These are phyloP conservation scores for Aureobasidium sp. DNA, from an alignment of 2,329 filamentous ascomycete genomes.

Conservation along the genomic window DNA sequence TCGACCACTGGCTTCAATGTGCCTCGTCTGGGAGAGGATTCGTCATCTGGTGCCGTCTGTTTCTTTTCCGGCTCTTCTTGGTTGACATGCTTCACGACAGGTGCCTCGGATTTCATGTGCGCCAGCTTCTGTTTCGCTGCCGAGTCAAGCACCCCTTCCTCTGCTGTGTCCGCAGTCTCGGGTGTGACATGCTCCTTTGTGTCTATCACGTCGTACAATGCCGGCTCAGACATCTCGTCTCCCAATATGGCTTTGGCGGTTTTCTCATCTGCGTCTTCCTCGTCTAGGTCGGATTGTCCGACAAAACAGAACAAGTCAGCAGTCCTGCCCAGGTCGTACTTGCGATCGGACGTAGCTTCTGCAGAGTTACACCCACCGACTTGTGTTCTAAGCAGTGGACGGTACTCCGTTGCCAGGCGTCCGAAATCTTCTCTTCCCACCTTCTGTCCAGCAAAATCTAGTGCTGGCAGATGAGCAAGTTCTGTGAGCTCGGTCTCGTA, in stretches of 20 bases:
- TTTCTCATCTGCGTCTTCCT: slow-evolving; percentile 2
- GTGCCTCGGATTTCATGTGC: background rate
- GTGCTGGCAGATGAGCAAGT: slow-evolving; percentile 47
- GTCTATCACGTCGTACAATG: background rate
- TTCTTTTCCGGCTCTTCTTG: background rate
- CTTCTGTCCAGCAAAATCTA: slow-evolving; percentile 58
- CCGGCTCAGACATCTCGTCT: background rate
- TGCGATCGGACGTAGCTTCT: slow-evolving; percentile 28
- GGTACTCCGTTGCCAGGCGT: slow-evolving; percentile 46
- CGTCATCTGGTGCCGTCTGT: background rate
- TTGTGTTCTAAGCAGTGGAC: slow-evolving; percentile 51
- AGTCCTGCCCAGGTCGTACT: slow-evolving; percentile 35
- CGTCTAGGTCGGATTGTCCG: slow-evolving; percentile 3
- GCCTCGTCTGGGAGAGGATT: background rate
- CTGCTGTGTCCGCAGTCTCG: background rate
- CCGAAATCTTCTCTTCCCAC: slow-evolving; percentile 36
- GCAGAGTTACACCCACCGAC: slow-evolving; percentile 59
- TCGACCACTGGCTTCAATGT: slow-evolving; percentile 8
- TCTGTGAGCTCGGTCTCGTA: slow-evolving; percentile 43
- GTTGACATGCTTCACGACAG: background rate
- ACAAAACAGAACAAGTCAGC: slow-evolving; percentile 60
- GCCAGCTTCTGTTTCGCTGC: slow-evolving; percentile 11
- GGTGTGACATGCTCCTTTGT: background rate
- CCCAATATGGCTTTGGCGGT: slow-evolving; percentile 2
- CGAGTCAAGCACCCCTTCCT: background rate